phyloP scores from a whole-genome alignment of 129 eudicot species.

The Cynara cardunculus region DNA sequence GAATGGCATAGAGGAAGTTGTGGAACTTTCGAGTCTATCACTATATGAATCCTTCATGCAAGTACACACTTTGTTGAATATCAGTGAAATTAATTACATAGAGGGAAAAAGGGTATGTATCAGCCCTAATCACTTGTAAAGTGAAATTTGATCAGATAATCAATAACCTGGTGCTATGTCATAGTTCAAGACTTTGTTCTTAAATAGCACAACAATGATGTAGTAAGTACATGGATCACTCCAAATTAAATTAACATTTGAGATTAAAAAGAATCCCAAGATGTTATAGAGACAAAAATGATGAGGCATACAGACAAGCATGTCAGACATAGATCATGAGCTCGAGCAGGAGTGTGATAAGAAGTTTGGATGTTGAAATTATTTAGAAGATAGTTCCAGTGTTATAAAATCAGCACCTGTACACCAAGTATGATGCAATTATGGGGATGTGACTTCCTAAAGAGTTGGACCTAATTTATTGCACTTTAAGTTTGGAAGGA shows the following conservation, averaged over 20 bases:
- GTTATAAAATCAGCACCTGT: background rate
- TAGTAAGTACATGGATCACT: background rate
- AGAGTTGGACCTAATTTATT: background rate
- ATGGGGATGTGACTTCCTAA: background rate
- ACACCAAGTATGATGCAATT: slow-evolving; percentile 4
- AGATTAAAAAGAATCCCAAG: background rate
- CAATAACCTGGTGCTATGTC: slow-evolving; percentile 2
- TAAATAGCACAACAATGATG: slow-evolving; percentile 12
- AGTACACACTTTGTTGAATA: background rate
- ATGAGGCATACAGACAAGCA: slow-evolving; percentile 8
- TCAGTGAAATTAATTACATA: background rate
- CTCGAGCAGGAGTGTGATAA: slow-evolving; percentile 3
- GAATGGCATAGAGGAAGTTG: slow-evolving; percentile 32
- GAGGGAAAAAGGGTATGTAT: slow-evolving; percentile 3
- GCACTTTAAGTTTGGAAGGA: slow-evolving; percentile 2
- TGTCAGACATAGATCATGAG: slow-evolving; percentile 8
- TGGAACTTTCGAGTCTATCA: slow-evolving; percentile 27
- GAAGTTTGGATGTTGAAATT: background rate
- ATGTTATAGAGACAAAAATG: slow-evolving; percentile 5
- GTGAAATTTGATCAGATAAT: slow-evolving; percentile 10
- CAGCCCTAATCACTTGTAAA: background rate
- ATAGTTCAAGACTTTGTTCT: background rate
- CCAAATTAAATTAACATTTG: background rate
- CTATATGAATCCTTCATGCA: slow-evolving; percentile 37
- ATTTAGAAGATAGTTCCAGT: background rate